A percentile compares a stretch with the other conserved stretches of the same genome.
Conservation (phyloP, 768 basidiomycete genomes). For the Candolleomyces eurysporus region DNA sequence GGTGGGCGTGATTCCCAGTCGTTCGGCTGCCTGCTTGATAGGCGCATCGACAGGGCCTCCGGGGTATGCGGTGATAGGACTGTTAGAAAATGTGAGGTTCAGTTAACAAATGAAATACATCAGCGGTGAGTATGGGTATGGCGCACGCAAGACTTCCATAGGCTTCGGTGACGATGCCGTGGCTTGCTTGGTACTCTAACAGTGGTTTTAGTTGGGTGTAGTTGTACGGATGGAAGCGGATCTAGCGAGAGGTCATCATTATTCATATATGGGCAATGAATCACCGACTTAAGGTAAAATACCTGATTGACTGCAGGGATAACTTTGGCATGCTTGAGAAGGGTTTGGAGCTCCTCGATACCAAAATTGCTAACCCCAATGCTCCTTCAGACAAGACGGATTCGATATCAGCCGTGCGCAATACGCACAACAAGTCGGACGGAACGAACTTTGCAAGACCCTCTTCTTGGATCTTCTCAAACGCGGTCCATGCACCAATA, state of each 20-base stretch:
- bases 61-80: constrained; percentile 57
- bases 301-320: constrained; percentile 76
- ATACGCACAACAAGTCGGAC: background rate
- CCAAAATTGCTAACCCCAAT: constrained; percentile 74
- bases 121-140: too few species aligned
- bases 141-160: constrained; percentile 66
- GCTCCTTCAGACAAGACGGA: constrained; percentile 39
- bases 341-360: constrained; percentile 46
- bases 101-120: too few species aligned
- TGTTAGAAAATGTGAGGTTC: constrained; percentile 12
- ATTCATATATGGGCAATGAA: background rate
- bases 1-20: constrained; percentile 53
- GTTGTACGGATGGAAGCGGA: constrained; percentile 71
- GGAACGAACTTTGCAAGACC: constrained; percentile 39
- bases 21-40: constrained; percentile 49
- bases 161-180: constrained; percentile 68
- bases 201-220: constrained; percentile 50
- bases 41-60: constrained; percentile 65
- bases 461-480: constrained; percentile 51
- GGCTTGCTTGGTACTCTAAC: constrained; percentile 52
- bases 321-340: constrained; percentile 50
- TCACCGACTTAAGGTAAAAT: background rate
- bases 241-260: constrained; percentile 33
- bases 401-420: background rate
- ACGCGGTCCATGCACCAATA: constrained; percentile 50